Evolutionary conservation across 495 filamentous ascomycete species (phyloP).

Genomic region (Terfezia claveryi): DNA sequence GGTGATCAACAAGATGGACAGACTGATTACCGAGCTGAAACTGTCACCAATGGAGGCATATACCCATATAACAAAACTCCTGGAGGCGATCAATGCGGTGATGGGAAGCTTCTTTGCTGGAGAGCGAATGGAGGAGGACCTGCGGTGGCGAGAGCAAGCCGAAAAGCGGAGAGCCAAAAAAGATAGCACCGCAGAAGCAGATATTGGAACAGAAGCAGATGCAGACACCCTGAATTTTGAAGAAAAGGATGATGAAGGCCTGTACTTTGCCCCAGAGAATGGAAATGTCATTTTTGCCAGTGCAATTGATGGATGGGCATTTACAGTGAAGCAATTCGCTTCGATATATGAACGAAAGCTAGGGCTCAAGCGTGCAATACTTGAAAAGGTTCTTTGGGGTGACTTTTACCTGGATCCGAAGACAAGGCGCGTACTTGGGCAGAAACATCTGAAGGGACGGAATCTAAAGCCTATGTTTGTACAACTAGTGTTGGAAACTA

Average conservation of each 20-base stretch:
- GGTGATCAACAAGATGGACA: conserved; percentile 96
- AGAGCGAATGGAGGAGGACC: conserved; percentile 95
- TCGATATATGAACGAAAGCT: conserved; percentile 89
- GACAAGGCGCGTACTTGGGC: conserved; percentile 73
- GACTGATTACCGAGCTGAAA: conserved; percentile 75
- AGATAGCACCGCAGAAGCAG: conserved; percentile 24
- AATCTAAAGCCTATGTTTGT: conserved; percentile 93
- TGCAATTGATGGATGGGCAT: conserved; percentile 94
- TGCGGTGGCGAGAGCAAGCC: conserved; percentile 91
- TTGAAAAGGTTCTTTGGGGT: conserved; percentile 94
- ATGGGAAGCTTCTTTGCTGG: conserved; percentile 96
- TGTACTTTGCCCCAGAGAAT: conserved; percentile 95
- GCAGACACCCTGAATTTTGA: conserved; percentile 49
- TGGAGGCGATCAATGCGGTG: conserved; percentile 93
- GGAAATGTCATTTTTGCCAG: conserved; percentile 98
- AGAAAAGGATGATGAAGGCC: conserved; percentile 85
- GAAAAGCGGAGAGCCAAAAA: conserved; percentile 37
- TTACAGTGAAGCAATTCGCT: conserved; percentile 87
- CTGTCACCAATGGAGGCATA: conserved; percentile 83
- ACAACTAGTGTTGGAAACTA: conserved; percentile 81
- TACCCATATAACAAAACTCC: conserved; percentile 63
- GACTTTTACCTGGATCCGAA: conserved; percentile 95
- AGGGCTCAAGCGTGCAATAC: conserved; percentile 68
- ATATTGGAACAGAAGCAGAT: conserved; percentile 21
- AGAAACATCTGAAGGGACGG: conserved; percentile 83